Conservation (phyloP, 208 protist genomes). For the Acanthamoeba quina region DNA sequence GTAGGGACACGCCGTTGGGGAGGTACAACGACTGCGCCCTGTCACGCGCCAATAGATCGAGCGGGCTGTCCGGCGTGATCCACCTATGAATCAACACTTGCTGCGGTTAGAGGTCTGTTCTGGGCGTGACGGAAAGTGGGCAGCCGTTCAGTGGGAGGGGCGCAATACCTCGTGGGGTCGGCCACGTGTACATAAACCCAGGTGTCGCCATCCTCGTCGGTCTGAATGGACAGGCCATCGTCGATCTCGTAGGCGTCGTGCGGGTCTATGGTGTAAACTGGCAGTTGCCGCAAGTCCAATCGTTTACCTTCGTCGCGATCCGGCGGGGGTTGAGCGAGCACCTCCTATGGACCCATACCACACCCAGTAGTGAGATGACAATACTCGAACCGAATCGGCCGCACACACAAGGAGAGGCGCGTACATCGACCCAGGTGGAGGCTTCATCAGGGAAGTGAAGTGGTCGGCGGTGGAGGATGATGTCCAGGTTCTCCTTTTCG, state of each 20-base stretch:
- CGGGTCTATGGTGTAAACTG: conserved; percentile 22
- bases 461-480: conserved; percentile 12
- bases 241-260: conserved; percentile 49
- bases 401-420: background rate
- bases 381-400: background rate
- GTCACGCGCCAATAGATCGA: conserved; percentile 8
- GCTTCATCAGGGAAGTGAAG: conserved; percentile 43
- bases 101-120: background rate
- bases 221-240: conserved; percentile 25
- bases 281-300: conserved; percentile 3
- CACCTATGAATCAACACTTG: background rate
- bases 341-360: background rate
- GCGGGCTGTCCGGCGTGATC: background rate
- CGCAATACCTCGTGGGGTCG: conserved; percentile 22
- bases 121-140: no score
- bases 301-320: background rate
- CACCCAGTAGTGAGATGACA: background rate
- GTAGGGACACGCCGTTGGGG: conserved; percentile 10
- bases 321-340: conserved; percentile 25
- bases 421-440: background rate
- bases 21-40: conserved; percentile 12
- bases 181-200: conserved; percentile 60
- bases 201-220: background rate
- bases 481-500: conserved; percentile 40
- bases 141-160: background rate